Evolutionary conservation across 208 protist species (phyloP).

Genomic region (Tritrichomonas foetus): DNA sequence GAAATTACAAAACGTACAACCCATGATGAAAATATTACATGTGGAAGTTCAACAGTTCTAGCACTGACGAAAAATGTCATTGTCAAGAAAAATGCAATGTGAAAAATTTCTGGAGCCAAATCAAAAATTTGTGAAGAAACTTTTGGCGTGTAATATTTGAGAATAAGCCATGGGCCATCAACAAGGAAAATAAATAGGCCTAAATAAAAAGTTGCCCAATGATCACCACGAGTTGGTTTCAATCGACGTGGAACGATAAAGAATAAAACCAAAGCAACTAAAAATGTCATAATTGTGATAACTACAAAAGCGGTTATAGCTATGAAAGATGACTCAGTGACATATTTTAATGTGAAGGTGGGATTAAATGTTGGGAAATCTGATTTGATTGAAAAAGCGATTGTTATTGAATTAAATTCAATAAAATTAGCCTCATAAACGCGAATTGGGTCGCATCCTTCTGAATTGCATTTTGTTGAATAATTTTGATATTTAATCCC

Average conservation of each 20-base stretch:
- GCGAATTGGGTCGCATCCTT: background rate
- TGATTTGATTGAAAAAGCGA: background rate
- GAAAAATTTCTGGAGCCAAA: background rate
- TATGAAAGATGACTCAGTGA: background rate
- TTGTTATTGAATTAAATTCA: background rate
- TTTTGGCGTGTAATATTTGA: background rate
- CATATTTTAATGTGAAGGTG: background rate
- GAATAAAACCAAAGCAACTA: background rate
- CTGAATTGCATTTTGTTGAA: background rate
- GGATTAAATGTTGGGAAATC: background rate
- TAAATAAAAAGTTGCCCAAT: background rate
- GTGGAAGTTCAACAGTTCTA: background rate
- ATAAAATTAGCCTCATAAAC: background rate
- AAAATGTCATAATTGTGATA: background rate
- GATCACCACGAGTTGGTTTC: background rate
- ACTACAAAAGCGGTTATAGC: background rate
- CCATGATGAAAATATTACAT: background rate
- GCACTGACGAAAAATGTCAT: background rate
- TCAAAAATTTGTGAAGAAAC: background rate
- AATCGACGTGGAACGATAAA: background rate
- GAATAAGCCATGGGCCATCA: conserved; percentile 13
- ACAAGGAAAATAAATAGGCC: background rate
- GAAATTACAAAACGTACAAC: background rate
- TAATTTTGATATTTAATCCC: background rate
- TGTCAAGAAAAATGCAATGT: background rate